Evolutionary conservation across 768 basidiomycete genomes (phyloP).

Genomic region (Phylloporus rhodoxanthus): DNA sequence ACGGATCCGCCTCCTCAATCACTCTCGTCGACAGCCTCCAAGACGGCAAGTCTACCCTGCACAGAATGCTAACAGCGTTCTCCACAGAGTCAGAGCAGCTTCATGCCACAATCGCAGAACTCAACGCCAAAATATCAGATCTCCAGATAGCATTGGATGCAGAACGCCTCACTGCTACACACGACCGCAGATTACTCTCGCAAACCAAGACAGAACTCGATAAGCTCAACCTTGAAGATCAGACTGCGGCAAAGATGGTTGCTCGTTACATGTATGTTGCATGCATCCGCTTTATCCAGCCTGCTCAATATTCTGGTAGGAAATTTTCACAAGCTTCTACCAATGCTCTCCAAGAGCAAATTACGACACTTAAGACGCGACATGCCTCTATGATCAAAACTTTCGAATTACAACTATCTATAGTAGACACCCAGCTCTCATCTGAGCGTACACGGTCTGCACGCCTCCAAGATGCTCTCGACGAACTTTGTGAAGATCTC

Average conservation of each 20-base stretch:
- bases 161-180: slow-evolving; percentile 38
- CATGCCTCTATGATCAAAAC: slow-evolving; percentile 59
- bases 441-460: slow-evolving; percentile 40
- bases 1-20: slow-evolving; percentile 15
- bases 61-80: slow-evolving; percentile 46
- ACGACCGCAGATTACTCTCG: slow-evolving; percentile 43
- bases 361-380: slow-evolving; percentile 52
- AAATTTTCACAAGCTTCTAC: slow-evolving; percentile 78
- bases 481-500: slow-evolving; percentile 66
- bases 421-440: slow-evolving; percentile 39
- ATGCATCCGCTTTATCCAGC: not conserved
- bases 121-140: slow-evolving; percentile 41
- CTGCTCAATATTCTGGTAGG: slow-evolving; percentile 38
- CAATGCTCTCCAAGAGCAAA: slow-evolving; percentile 55
- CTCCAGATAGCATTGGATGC: slow-evolving; percentile 41
- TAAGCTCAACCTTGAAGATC: slow-evolving; percentile 55
- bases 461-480: slow-evolving; percentile 54
- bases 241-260: slow-evolving; percentile 77
- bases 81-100: slow-evolving; percentile 42
- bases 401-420: slow-evolving; percentile 44
- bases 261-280: slow-evolving; percentile 74
- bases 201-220: slow-evolving; percentile 47
- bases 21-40: slow-evolving; percentile 36
- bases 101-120: slow-evolving; percentile 36
- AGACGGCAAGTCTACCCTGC: slow-evolving; percentile 45